Percentiles rank a stretch among this genome's conserved stretches.
These are phyloP conservation scores for Ramalina intermedia DNA, from an alignment of 495 filamentous ascomycete species.

Conservation along the genomic window DNA sequence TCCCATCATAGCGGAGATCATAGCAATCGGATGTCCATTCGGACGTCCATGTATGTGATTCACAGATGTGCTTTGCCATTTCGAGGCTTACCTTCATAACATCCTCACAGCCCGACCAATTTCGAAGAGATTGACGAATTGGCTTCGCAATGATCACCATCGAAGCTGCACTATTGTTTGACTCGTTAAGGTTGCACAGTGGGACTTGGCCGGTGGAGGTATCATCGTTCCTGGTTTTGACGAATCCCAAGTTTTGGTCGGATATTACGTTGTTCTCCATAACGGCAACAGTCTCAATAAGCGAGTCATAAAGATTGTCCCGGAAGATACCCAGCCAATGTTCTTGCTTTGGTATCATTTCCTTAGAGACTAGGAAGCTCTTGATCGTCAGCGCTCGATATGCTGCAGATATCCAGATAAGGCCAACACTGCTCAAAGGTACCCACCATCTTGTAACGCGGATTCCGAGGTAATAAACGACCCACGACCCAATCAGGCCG, in stretches of 20 bases:
- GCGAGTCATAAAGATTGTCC: not conserved
- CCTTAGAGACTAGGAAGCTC: too few species aligned
- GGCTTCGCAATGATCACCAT: not conserved
- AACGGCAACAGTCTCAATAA: not conserved
- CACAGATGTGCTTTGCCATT: conserved; percentile 1
- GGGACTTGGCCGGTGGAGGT: too few species aligned
- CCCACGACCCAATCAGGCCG: too few species aligned
- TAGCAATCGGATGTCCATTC: not conserved
- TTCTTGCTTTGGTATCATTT: too few species aligned
- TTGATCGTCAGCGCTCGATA: too few species aligned
- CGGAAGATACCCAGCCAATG: not conserved
- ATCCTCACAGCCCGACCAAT: conserved; percentile 2
- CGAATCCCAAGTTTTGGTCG: too few species aligned
- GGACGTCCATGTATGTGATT: too few species aligned
- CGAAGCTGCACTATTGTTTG: not conserved
- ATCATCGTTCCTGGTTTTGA: not conserved
- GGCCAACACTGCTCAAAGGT: too few species aligned
- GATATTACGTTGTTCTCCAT: not conserved
- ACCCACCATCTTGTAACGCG: too few species aligned
- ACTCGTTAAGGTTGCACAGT: too few species aligned
- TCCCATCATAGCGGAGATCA: not conserved
- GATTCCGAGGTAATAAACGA: too few species aligned
- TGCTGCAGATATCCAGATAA: too few species aligned
- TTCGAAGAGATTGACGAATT: not conserved
- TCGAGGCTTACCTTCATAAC: conserved; percentile 1